phyloP scores from a whole-genome alignment of 345 rosid species.

The Lepidium sativum region DNA sequence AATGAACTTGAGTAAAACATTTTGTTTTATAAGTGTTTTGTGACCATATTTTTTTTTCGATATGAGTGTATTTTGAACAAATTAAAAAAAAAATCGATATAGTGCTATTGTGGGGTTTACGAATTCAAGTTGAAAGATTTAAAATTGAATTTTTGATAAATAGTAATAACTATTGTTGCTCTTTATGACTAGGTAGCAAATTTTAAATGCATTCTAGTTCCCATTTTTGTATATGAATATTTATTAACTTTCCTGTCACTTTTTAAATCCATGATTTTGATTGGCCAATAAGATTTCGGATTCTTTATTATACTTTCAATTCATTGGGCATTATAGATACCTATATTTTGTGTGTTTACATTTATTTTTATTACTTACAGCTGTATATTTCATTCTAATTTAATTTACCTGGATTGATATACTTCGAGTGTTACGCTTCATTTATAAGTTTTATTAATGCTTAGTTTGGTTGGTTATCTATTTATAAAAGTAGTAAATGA shows the following conservation, averaged over 20 bases:
- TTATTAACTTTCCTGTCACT: constrained; percentile 17
- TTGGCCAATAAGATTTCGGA: constrained; percentile 17
- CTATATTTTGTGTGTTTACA: background rate
- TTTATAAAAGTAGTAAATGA: background rate
- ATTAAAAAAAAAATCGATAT: too few species aligned
- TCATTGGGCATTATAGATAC: background rate
- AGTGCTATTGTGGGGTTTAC: too few species aligned
- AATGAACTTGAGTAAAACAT: background rate
- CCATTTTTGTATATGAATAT: constrained; percentile 6
- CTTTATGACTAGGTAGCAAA: constrained; percentile 20
- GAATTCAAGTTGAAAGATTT: too few species aligned
- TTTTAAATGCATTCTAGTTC: background rate
- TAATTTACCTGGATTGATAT: background rate
- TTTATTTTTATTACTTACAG: background rate
- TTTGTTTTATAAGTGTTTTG: background rate
- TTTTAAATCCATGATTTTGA: constrained; percentile 11
- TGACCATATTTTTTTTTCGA: too few species aligned
- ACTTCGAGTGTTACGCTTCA: background rate
- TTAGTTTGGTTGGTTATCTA: background rate
- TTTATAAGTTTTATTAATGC: background rate
- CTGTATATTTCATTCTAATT: background rate
- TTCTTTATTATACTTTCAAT: background rate
- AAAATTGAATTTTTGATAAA: too few species aligned
- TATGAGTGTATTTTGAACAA: background rate
- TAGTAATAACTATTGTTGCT: background rate